A percentile compares a stretch with the other conserved stretches of the same genome.
Evolutionary conservation across 1,139 yeast species (phyloP).

Genomic region (Starmera stellimalicola): DNA sequence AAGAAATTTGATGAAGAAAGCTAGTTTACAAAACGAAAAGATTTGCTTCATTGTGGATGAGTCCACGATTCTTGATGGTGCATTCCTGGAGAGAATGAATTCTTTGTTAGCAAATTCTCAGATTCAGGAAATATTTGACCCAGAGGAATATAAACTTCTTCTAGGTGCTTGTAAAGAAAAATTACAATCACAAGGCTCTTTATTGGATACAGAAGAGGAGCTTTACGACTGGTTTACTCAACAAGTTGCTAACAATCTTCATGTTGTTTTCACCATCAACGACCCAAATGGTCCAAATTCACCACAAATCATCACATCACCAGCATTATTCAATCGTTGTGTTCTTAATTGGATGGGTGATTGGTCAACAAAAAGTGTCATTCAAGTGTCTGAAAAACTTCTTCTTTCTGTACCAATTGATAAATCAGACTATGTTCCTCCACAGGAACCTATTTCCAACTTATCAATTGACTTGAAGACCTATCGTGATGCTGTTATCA

Average conservation of each 20-base stretch:
- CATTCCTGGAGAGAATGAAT: slow-evolving; percentile 87
- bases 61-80: slow-evolving; percentile 62
- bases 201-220: slow-evolving; percentile 66
- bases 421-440: slow-evolving; percentile 29
- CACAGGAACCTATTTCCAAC: slow-evolving; percentile 18
- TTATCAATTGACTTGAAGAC: slow-evolving; percentile 16
- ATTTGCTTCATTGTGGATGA: slow-evolving; percentile 77
- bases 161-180: slow-evolving; percentile 51
- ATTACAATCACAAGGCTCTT: slow-evolving; percentile 49
- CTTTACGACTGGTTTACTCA: slow-evolving; percentile 64
- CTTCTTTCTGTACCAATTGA: slow-evolving; percentile 45
- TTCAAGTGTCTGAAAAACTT: slow-evolving; percentile 38
- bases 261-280: slow-evolving; percentile 72
- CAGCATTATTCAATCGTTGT: slow-evolving; percentile 88
- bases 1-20: slow-evolving; percentile 39
- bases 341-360: slow-evolving; percentile 86
- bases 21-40: slow-evolving; percentile 50
- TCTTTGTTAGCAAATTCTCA: slow-evolving; percentile 88
- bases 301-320: slow-evolving; percentile 55
- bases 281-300: slow-evolving; percentile 36
- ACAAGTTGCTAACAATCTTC: slow-evolving; percentile 63
- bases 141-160: slow-evolving; percentile 51
- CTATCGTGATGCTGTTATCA: slow-evolving; percentile 40
- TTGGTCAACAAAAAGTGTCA: slow-evolving; percentile 51
- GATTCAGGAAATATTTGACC: slow-evolving; percentile 82